phyloP scores from a whole-genome alignment of 2,329 filamentous ascomycete species.

The Monilinia laxa region DNA sequence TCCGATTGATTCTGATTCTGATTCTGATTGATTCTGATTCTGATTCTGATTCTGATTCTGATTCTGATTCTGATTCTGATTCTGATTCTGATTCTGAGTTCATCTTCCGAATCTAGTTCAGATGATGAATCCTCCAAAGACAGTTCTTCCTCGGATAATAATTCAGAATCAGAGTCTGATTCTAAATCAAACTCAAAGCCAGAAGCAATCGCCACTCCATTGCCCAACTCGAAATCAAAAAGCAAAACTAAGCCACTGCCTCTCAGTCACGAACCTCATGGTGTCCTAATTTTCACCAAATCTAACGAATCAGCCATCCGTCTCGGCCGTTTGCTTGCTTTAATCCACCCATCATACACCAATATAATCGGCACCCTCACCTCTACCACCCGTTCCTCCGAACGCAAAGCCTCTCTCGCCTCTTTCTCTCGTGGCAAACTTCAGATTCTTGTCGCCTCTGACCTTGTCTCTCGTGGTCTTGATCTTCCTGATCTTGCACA shows the following conservation, averaged over 20 bases:
- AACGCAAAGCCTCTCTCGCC: slow-evolving; percentile 64
- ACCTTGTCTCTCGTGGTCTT: slow-evolving; percentile 88
- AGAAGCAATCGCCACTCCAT: background rate
- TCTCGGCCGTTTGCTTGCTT: slow-evolving; percentile 72
- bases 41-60: slow-evolving; percentile 28
- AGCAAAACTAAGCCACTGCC: slow-evolving; percentile 17
- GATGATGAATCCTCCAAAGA: slow-evolving; percentile 18
- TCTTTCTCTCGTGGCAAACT: slow-evolving; percentile 63
- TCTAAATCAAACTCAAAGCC: slow-evolving; percentile 20
- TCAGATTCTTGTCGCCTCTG: slow-evolving; percentile 81
- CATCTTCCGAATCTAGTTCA: slow-evolving; percentile 25
- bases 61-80: background rate
- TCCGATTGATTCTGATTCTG: slow-evolving; percentile 25
- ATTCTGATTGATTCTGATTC: background rate
- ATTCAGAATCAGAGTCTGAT: slow-evolving; percentile 14
- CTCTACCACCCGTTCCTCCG: slow-evolving; percentile 72
- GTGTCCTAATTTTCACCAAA: slow-evolving; percentile 80
- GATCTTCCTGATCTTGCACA: slow-evolving; percentile 78
- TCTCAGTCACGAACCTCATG: slow-evolving; percentile 32
- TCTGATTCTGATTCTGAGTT: slow-evolving; percentile 24
- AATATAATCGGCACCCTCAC: slow-evolving; percentile 67
- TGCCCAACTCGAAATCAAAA: background rate
- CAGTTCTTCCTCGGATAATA: slow-evolving; percentile 14
- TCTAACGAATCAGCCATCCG: slow-evolving; percentile 87
- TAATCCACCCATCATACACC: slow-evolving; percentile 61